phyloP scores from a whole-genome alignment of 2,329 filamentous ascomycete species.

The Cordyceps militaris region DNA sequence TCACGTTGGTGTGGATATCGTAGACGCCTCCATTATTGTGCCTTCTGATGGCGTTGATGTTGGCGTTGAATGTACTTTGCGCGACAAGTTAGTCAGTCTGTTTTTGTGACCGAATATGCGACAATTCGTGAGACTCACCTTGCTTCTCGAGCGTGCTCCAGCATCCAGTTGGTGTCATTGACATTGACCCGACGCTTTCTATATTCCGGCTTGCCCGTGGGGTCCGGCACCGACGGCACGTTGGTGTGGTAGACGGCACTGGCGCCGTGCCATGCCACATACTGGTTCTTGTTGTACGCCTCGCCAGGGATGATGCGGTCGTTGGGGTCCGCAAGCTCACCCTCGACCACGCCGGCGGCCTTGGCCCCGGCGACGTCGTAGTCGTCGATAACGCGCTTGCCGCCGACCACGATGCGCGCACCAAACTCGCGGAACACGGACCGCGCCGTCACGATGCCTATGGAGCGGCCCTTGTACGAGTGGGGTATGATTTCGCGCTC shows the following conservation, averaged over 20 bases:
- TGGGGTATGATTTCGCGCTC: conserved; percentile 92
- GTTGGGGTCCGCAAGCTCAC: conserved; percentile 84
- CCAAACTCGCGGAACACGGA: conserved; percentile 98
- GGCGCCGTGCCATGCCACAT: conserved; percentile 96
- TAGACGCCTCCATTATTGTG: conserved; percentile 72
- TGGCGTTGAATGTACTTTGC: conserved; percentile 72
- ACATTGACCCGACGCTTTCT: conserved; percentile 84
- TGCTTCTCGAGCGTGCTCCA: conserved; percentile 86
- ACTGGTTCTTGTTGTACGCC: conserved; percentile 97
- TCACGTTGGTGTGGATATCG: conserved; percentile 86
- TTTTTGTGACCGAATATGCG: not conserved
- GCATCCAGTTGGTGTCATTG: conserved; percentile 92
- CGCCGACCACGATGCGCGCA: conserved; percentile 86
- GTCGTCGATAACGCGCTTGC: conserved; percentile 78
- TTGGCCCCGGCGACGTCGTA: conserved; percentile 73
- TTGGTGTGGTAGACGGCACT: conserved; percentile 91
- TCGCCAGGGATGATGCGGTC: conserved; percentile 72
- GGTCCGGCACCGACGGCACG: conserved; percentile 66
- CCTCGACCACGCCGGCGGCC: conserved; percentile 73
- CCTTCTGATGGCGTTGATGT: conserved; percentile 60
- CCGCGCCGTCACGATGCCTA: conserved; percentile 91
- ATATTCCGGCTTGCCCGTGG: conserved; percentile 66
- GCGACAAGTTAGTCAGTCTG: not conserved
- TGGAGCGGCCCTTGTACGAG: conserved; percentile 96
- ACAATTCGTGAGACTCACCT: conserved; percentile 47